Conservation (phyloP, 1,139 yeast genomes). For the Starmera stellimalicola region DNA sequence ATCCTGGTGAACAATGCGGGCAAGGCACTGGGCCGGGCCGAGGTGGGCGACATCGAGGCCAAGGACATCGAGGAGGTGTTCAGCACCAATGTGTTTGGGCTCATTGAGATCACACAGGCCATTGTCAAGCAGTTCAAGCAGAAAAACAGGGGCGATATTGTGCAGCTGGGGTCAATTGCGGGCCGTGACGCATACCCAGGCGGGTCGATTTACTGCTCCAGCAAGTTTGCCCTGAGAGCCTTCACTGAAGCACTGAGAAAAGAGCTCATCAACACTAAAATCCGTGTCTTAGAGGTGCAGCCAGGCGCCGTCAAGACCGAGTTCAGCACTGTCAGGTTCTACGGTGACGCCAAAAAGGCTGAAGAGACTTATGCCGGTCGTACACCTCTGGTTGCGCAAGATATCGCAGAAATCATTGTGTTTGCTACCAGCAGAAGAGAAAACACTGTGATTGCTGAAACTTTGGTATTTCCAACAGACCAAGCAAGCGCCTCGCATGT, state of each 20-base stretch:
- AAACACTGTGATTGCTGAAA: conserved; percentile 73
- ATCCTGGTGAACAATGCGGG: conserved; percentile 79
- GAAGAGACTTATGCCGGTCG: conserved; percentile 65
- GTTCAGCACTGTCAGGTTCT: conserved; percentile 65
- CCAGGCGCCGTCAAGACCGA: conserved; percentile 91
- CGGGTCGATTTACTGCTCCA: conserved; percentile 83
- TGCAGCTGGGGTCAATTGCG: conserved; percentile 80
- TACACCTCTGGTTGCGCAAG: conserved; percentile 66
- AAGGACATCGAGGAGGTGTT: conserved; percentile 56
- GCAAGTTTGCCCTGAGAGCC: conserved; percentile 73
- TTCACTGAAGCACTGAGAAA: conserved; percentile 71
- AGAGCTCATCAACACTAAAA: conserved; percentile 62
- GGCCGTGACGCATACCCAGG: conserved; percentile 84
- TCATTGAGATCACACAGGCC: conserved; percentile 62
- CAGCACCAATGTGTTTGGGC: conserved; percentile 65
- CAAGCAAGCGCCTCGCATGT: conserved; percentile 70
- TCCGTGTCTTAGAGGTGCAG: conserved; percentile 74
- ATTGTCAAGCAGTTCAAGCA: conserved; percentile 51
- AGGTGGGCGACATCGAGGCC: conserved; percentile 47
- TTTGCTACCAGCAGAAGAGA: conserved; percentile 62
- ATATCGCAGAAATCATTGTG: conserved; percentile 74
- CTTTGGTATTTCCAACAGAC: conserved; percentile 65
- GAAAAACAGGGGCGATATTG: conserved; percentile 59
- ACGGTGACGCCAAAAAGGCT: conserved; percentile 63
- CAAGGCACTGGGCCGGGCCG: conserved; percentile 60